Conservation (phyloP, 2,329 filamentous ascomycete genomes). For the Fusarium marasasianum region DNA sequence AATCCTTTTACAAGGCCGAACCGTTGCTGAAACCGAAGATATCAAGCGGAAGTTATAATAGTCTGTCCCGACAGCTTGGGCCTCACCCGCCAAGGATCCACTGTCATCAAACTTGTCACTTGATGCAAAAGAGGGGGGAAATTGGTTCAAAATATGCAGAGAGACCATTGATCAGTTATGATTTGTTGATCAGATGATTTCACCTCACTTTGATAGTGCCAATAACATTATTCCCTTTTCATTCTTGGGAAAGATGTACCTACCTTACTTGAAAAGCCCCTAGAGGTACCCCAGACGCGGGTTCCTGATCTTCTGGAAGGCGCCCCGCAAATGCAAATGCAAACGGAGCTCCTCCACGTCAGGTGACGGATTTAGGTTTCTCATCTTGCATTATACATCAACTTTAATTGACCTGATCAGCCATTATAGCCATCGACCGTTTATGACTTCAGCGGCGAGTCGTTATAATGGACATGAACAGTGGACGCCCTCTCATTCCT, state of each 20-base stretch:
- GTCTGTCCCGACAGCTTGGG: constrained; percentile 10
- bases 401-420: background rate
- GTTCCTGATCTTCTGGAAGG: constrained; percentile 10
- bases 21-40: background rate
- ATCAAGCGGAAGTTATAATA: background rate
- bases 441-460: background rate
- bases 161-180: background rate
- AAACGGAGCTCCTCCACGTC: constrained; percentile 9
- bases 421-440: background rate
- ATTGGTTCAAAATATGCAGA: background rate
- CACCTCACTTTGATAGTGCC: accelerated
- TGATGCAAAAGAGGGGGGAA: background rate
- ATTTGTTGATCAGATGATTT: accelerated
- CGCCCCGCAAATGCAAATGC: constrained; percentile 31
- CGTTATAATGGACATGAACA: constrained; percentile 18
- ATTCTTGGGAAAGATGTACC: background rate
- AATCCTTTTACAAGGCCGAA: accelerated
- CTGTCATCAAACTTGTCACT: background rate
- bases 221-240: background rate
- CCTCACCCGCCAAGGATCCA: background rate
- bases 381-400: constrained; percentile 10
- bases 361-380: constrained; percentile 17
- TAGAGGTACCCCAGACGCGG: background rate
- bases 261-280: background rate
- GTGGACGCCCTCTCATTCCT: constrained; percentile 33